phyloP scores from a whole-genome alignment of 805 yeast genomes.

The Cyberlindnera maritima region DNA sequence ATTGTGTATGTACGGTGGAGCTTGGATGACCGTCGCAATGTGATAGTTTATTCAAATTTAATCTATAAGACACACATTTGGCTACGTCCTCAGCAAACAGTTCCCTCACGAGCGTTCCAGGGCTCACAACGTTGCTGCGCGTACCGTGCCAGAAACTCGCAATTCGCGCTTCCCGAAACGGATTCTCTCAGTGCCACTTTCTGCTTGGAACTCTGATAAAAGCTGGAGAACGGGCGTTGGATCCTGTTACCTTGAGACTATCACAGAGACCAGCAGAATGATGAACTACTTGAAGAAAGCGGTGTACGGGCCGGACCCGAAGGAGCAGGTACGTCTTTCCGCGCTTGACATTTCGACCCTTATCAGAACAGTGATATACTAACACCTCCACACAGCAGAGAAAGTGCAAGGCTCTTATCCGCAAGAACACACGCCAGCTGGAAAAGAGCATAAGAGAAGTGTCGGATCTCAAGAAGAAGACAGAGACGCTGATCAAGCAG shows the following conservation, averaged over 20 bases:
- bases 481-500: slow-evolving; percentile 70
- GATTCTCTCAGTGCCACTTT: no score
- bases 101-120: no score
- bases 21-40: no score
- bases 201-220: no score
- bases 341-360: no score
- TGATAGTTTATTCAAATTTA: no score
- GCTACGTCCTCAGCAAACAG: no score
- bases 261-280: no score
- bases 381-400: slow-evolving; percentile 36
- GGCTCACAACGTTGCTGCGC: background rate
- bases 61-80: no score
- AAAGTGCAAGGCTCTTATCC: slow-evolving; percentile 71
- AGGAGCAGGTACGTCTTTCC: slow-evolving; percentile 67
- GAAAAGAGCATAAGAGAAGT: slow-evolving; percentile 65
- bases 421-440: slow-evolving; percentile 81
- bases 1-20: slow-evolving; percentile 4
- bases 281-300: slow-evolving; percentile 84
- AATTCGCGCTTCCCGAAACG: no score
- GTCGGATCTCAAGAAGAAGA: slow-evolving; percentile 66
- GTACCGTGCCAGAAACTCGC: background rate
- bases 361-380: background rate
- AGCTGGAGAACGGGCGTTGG: no score
- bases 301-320: slow-evolving; percentile 96
- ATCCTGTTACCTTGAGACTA: no score